Evolutionary conservation across 495 filamentous ascomycete species (phyloP), one percentile per base, ranked within the genome.

Genomic region (Hypoxylon intermedium): DNA sequence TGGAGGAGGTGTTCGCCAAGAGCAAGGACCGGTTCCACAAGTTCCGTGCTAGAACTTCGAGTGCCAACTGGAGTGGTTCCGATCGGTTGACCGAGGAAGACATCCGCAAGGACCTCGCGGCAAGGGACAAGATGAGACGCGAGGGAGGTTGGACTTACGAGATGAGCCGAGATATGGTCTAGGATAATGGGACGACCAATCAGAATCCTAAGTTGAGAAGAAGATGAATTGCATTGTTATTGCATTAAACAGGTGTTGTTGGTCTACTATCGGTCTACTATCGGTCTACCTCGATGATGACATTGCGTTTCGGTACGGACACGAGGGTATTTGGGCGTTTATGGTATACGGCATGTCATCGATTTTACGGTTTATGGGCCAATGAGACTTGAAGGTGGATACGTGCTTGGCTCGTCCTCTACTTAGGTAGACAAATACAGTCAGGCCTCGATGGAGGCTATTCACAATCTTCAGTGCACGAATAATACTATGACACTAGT

Each of bases 1-100:
- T 99, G 83, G 94, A 99, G 68, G 92, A 97, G 65, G 91, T 97
- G 38, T 99, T 99, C 77, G 88, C 83, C 68, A 82, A 85, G 56
- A 89, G 87, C 70, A 90, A 90, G 69, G 89, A 90, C 48, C 81
- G 89, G 58, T 84, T 88, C 73, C 87, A 90, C 74, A 87, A 89
- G 71, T 98, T 96, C 78, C 82, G 95, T 19, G 86, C 87, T 21
- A 79, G 94, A 18, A 97, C 92, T 26, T 94, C 89, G 60, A 96
- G 91, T 71, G 95, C 94, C 6, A 94, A 96, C 72, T 99, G 94
- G 94, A 84, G 79, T 61, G 87, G 89, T 9, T 73, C 85, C n/a
- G 94, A 99, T 77, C 82, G 85, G 53, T 75, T 99, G 68, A 98
- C 92, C 4, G 88, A 93, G 65, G 94, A 96, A 50, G 94, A 92